Conservation (phyloP, 192 early-diverging fungal genomes). For the Coemansia sp. region DNA sequence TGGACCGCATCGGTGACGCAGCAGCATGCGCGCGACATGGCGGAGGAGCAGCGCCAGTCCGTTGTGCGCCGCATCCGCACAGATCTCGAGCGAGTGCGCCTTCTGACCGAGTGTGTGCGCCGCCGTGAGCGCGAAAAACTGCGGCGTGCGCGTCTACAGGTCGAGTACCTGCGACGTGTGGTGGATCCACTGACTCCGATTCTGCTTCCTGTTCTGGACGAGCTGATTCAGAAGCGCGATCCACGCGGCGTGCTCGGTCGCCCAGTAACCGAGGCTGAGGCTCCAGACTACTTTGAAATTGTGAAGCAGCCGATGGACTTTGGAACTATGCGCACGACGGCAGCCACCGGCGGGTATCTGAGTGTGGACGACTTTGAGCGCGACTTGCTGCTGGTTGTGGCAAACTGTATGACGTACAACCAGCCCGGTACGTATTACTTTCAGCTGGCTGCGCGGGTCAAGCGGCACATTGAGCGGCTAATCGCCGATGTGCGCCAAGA, state of each 20-base stretch:
- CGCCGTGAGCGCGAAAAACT: slow-evolving; percentile 75
- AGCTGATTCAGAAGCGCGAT: slow-evolving; percentile 71
- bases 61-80: slow-evolving; percentile 65
- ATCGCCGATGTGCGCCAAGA: slow-evolving; percentile 14
- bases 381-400: slow-evolving; percentile 34
- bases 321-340: slow-evolving; percentile 59
- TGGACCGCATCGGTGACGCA: slow-evolving; percentile 86
- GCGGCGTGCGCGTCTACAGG: slow-evolving; percentile 58
- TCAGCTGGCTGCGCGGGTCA: slow-evolving; percentile 39
- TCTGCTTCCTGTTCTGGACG: slow-evolving; percentile 63
- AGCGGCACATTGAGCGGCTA: slow-evolving; percentile 26
- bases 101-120: slow-evolving; percentile 75
- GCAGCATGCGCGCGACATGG: slow-evolving; percentile 76
- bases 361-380: slow-evolving; percentile 62
- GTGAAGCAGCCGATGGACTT: slow-evolving; percentile 81
- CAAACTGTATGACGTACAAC: slow-evolving; percentile 54
- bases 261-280: slow-evolving; percentile 66
- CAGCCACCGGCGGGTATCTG: slow-evolving; percentile 60
- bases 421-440: slow-evolving; percentile 49
- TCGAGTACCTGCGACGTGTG: slow-evolving; percentile 64
- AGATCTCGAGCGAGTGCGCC: slow-evolving; percentile 85
- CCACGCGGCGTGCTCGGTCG: slow-evolving; percentile 64
- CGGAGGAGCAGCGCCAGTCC: slow-evolving; percentile 66
- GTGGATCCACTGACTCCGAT: slow-evolving; percentile 73
- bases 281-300: slow-evolving; percentile 74